Evolutionary conservation across 2,329 filamentous ascomycete species (phyloP), one percentile per base, ranked within the genome.

Genomic region (Orbilia javanica): DNA sequence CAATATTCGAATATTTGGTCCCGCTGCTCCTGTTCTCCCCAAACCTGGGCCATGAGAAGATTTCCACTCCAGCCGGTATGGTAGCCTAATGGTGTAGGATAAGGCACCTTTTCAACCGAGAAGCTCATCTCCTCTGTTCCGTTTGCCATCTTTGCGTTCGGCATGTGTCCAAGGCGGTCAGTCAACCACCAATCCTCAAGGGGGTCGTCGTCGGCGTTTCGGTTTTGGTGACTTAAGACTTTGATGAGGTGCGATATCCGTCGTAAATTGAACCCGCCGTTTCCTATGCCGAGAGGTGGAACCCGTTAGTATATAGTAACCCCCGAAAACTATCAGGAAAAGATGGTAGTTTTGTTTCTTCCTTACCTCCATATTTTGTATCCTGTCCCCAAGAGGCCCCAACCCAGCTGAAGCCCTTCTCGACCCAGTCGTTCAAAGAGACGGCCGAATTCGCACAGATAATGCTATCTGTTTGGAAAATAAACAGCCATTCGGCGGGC

Each of bases 1-100:
- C 88, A 89, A 82, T 89, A 89, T 13, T 86, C 84, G 85, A 86
- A 88, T 42, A 89, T 86, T 78, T 88, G 86, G 75, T 85, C 85
- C 25, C 88, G 83, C 81, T 84, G 80, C 78, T 84, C 83, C 0
- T 85, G 85, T 5, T 84, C 85, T 29, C 86, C 86, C 87, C 87
- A 89, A 42, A 89, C 85, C 0, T 82, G 83, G 10, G 80, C 71
- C 79, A 87, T 86, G 13, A 89, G 82, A 53, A 82, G 84, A 10
- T 81, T 81, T 50, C 88, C 88, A 64, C 85, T 85, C 13, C 85
- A 86, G 20, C 87, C 87, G 1, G 86, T 88, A 81, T 89, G 88
- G 81, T 88, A 89, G 31, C 88, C 88, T 87, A 89, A 87, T n/a
- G 88, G 88, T 80, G 88, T 85, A 18, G 83, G 55, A 3, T 87